Conservation (phyloP, 2,329 filamentous ascomycete species). For the Phoma herbarum region DNA sequence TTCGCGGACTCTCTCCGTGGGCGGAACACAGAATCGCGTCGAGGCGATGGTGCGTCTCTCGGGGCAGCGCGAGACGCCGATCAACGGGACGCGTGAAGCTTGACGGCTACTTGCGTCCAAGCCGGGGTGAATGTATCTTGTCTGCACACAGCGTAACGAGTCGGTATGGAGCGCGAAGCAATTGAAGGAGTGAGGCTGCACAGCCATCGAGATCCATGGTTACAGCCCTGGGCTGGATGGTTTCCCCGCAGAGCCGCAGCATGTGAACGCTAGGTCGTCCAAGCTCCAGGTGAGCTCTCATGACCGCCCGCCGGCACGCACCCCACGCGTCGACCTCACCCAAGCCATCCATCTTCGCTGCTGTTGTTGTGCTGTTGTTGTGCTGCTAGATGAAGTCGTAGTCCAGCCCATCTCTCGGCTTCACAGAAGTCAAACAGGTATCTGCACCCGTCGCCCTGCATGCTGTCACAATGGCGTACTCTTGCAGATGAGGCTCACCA, state of each 20-base stretch:
- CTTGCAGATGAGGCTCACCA: constrained; percentile 5
- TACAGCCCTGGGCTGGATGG: constrained; percentile 4
- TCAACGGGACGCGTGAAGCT: constrained; percentile 1
- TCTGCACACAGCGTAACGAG: neutral
- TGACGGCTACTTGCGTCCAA: neutral
- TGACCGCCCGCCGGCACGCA: constrained; percentile 15
- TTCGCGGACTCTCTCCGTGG: constrained; percentile 3
- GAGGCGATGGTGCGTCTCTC: constrained; percentile 7
- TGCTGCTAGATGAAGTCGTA: neutral
- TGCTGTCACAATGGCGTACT: constrained; percentile 25
- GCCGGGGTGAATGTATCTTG: neutral
- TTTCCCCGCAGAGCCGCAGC: constrained; percentile 40
- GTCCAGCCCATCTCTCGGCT: neutral
- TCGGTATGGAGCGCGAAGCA: neutral
- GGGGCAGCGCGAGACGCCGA: constrained; percentile 9
- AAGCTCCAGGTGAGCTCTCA: constrained; percentile 10
- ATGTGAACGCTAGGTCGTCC: constrained; percentile 13
- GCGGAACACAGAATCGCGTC: neutral
- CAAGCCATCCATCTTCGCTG: neutral
- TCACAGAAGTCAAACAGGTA: constrained; percentile 19
- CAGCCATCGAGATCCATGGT: neutral
- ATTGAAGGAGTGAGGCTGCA: constrained; percentile 5
- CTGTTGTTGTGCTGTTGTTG: neutral
- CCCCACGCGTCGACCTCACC: constrained; percentile 12
- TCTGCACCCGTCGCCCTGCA: constrained; percentile 6